Base-by-base conservation (phyloP, 371 early-diverging fungal species). In the Rhizomucor miehei region DNA sequence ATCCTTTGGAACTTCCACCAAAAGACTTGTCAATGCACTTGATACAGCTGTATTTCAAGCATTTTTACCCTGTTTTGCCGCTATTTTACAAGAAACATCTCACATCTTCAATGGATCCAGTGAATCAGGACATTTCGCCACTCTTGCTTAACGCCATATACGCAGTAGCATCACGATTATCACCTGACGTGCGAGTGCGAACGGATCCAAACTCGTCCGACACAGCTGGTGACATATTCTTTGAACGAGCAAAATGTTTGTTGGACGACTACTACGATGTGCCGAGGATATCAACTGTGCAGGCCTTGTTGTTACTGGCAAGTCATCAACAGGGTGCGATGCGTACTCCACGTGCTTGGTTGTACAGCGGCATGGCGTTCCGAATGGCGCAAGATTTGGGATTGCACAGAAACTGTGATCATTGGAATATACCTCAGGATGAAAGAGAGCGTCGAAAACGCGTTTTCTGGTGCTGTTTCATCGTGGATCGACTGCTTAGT, bases 241-340 rank as follows among this genome's bases (percentile, higher is more conserved):
- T 74, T 60, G 77, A 80, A 38, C 53, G 78, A 38, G 78, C 78
- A 14, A 71, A 66, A 44, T 52, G 59, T 19, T 51, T 81, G 6
- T 50, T 85, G 41, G 86, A 85, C 47, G 72, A 72, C 21, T 78
- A 67, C 52, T 76, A 80, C 56, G 86, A 85, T 58, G 66, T 70
- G 1, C 80, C 84, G 1, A 69, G 74, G 44, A 71, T 83, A 52
- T 74, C 81, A 4, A 85, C 86, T 0, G 74, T 85, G 10, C 86
- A 85, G 48, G 81, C 84, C 0, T 61, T 85, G 17, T 43, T 85
- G 16, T 63, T 85, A 1, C 38, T 85, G n/a, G 71, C 81, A 3
- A 61, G 72, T 65, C 67, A 82, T 62, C 73, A 85, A 44, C 73
- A 83, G 53, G 71, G 84, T 48, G 66, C 69, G 53, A 73, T 78